A percentile compares a stretch with the other conserved stretches of the same genome.
These are phyloP conservation scores for Globisporangium nunn DNA, from an alignment of 352 stramenopile species.

Conservation along the genomic window DNA sequence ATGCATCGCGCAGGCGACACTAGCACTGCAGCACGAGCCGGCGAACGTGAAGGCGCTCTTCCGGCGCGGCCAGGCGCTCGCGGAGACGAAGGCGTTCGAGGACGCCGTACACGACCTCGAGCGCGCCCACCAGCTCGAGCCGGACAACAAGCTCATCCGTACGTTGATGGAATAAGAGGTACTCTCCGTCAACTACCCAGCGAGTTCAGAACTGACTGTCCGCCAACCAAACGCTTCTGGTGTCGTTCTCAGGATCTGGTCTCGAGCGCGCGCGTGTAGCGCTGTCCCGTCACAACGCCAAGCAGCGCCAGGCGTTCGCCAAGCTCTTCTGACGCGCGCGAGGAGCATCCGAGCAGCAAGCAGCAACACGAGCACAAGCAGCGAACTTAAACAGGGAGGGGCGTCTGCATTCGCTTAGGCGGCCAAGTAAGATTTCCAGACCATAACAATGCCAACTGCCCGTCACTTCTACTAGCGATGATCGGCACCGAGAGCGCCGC, in stretches of 20 bases:
- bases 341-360: background rate
- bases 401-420: constrained; percentile 24
- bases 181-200: background rate
- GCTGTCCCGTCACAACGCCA: constrained; percentile 26
- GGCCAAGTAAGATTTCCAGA: constrained; percentile 1
- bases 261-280: constrained; percentile 20
- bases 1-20: constrained; percentile 45
- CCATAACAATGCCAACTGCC: constrained; percentile 4
- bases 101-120: constrained; percentile 48
- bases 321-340: constrained; percentile 18
- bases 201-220: background rate
- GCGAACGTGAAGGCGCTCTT: constrained; percentile 58
- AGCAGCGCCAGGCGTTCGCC: constrained; percentile 34
- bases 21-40: constrained; percentile 33
- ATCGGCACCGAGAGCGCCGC: background rate
- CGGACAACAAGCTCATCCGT: constrained; percentile 37
- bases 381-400: constrained; percentile 63
- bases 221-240: background rate
- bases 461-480: constrained; percentile 8
- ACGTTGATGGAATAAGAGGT: constrained; percentile 1
- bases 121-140: constrained; percentile 24
- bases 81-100: constrained; percentile 47
- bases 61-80: constrained; percentile 54
- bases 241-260: constrained; percentile 11
- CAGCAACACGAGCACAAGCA: background rate